Percentiles rank a stretch among this genome's conserved stretches.
These are phyloP conservation scores for Epichloe bromicola DNA, from an alignment of 2,329 filamentous ascomycete species.

Conservation along the genomic window DNA sequence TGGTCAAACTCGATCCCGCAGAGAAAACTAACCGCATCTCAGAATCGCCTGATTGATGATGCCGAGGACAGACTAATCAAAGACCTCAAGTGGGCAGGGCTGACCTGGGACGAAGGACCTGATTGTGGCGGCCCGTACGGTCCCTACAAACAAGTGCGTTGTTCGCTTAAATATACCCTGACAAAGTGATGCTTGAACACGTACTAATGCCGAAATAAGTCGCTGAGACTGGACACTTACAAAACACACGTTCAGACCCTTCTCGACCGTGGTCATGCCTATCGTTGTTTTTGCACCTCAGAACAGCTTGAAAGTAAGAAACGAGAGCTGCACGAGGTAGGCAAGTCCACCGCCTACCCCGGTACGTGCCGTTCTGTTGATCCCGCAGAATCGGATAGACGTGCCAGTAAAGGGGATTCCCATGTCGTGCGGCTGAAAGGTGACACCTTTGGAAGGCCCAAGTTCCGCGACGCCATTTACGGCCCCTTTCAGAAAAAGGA, in stretches of 20 bases:
- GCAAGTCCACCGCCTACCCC: constrained; percentile 33
- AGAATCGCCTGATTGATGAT: constrained; percentile 70
- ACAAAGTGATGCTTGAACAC: neutral
- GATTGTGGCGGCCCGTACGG: constrained; percentile 68
- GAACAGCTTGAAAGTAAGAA: constrained; percentile 58
- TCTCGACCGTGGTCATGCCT: constrained; percentile 60
- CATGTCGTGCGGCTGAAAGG: constrained; percentile 70
- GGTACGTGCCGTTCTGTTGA: constrained; percentile 60
- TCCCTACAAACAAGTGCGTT: constrained; percentile 66
- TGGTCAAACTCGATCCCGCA: neutral
- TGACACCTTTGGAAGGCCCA: constrained; percentile 38
- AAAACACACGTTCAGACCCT: constrained; percentile 55
- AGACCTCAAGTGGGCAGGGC: constrained; percentile 77
- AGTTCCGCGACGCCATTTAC: constrained; percentile 69
- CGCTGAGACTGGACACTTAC: constrained; percentile 66
- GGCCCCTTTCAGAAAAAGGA: constrained; percentile 47
- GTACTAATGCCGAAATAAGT: constrained; percentile 41
- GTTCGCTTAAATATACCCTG: neutral
- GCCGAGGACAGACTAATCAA: constrained; percentile 66
- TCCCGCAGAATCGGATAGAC: constrained; percentile 53
- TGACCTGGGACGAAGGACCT: constrained; percentile 92
- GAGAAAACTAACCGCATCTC: neutral
- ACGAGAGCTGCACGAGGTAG: constrained; percentile 42
- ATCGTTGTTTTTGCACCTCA: constrained; percentile 82
- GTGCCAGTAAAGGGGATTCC: constrained; percentile 53